Evolutionary conservation across 108 stramenopile genomes (phyloP), one percentile per base, ranked within the genome.

Genomic region (Nitzschia palea): DNA sequence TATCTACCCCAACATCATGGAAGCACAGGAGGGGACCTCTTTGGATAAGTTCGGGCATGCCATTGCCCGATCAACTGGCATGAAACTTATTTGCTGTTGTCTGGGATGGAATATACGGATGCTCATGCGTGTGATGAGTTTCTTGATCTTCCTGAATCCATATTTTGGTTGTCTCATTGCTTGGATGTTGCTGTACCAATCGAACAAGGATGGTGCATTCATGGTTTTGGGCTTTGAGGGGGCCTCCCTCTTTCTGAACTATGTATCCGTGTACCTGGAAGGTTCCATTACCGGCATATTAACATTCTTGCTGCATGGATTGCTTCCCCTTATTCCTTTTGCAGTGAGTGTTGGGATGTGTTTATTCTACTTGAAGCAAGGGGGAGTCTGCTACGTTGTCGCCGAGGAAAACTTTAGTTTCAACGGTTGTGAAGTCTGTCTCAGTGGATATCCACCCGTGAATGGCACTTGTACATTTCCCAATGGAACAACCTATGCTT

Each of bases 121-220:
- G 6, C 10, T 62, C 34, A 31, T 71, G 51, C 20, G 40, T 5
- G 27, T 62, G 18, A 0, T 71, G 9, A 34, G 58, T 31, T 28
- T 71, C 3, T 23, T 71, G 40, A 44, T 57, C 8, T 47, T 71
- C 3, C 31, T 71, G 40, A 71, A 71, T 40, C 70, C 70, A 14
- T 71, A 62, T 51, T 71, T 71, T 44, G 70, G 70, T 4, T 71
- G 61, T 47, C 17, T 71, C 35, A 63, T 71, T 29, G 70, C 70
- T 23, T 71, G 61, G 61, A 71, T 71, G 14, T 43, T 71, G 0
- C 52, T 71, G 0, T 71, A 71, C 23, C 70, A 71, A 29, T 71
- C 70, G 15, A 52, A 62, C 35, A 62, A 62, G 61, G 55, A 45
- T 4, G 70, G 62, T 17, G 30, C 61, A 2, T 62, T 71, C 29